Base-by-base conservation (phyloP, 192 early-diverging fungal genomes). In the Umbelopsis sp. region DNA sequence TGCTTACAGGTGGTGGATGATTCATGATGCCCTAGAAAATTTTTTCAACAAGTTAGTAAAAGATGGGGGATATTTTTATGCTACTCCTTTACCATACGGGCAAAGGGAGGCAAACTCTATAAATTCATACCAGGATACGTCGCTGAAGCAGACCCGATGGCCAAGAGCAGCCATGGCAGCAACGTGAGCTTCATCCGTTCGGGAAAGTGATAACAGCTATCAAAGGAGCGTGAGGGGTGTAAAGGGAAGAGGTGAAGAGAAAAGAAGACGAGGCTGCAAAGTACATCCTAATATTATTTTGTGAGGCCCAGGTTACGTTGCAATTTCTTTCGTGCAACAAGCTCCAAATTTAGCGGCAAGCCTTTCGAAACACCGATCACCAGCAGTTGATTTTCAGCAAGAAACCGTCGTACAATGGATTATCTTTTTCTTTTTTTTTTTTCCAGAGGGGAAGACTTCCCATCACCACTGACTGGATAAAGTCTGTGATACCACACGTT, bases 261-360 rank as follows among this genome's bases (percentile, higher is more conserved):
- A 34, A 34, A 62, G 20, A 32, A 62, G 56, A 62, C 32, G 52
- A 22, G 52, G 52, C 52, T 22, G 52, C 52, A 62, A 62, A 62
- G 31, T 1, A 20, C 56, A 34, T 6, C 38, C 31, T 62, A 62
- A 62, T 62, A 62, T 34, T 62, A 29, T 34, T 62, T 62, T 62
- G 26, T 12, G 29, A 20, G 56, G 31, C 51, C 52, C 32, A 44
- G 50, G 50, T 36, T 54, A 24, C n/a, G 29, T 34, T 62, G 56
- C 56, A 62, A 62, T 62, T 62, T 62, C 56, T n/a, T 62, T 62
- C 56, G 56, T 62, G 56, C 56, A 62, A 62, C 56, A 34, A 20
- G 14, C 43, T 62, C 56, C 56, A 62, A 62, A 34, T 32, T 62
- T 62, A 62, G 56, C 56, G 56, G 29, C 26, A 34, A 62, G 29